Evolutionary conservation across 768 basidiomycete species (phyloP), one percentile per base, ranked within the genome.

Genomic region (Rossbeevera mucosa): DNA sequence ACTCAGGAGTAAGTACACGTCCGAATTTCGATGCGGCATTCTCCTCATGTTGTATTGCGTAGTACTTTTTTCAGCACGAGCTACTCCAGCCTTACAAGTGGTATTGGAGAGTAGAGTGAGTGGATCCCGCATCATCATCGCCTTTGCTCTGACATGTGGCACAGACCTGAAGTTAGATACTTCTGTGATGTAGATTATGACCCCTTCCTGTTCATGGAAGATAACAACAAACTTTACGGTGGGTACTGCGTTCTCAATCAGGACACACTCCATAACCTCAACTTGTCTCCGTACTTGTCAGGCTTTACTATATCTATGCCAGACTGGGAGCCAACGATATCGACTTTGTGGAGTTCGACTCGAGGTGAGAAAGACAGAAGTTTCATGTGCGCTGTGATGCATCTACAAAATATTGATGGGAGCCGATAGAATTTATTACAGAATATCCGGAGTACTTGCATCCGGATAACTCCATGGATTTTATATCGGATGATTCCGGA

Each of bases 401-500:
- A 36, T 36, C 4, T n/a, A n/a, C 16, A 36, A n/a, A 8, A 36
- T 69, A 4, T 66, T 79, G 66, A 59, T 58, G 7, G 71, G 69
- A 56, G 26, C 49, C 72, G 56, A 69, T 53, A 85, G 83, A 80
- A 16, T 87, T 86, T 70, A 74, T 78, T 36, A 54, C 64, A 36
- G 62, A 71, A 42, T 64, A 85, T 61, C 83, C 85, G 0, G 72
- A 85, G 53, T 75, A 81, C 61, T 58, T 86, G 31, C 68, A 78
- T 20, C 65, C 73, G 31, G 74, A 79, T 47, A 88, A 89, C 61
- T 74, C 82, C 0, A 76, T 87, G 74, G 63, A 67, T 7, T 88
- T 83, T 69, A 54, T 88, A 44, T 86, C 83, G 1, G 77, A 88
- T 44, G 77, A 94, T 62, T 75, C 77, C 4, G 85, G 85, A 2